phyloP scores from a whole-genome alignment of 1,284 basidiomycete genomes.

The Polyporus tsugae region DNA sequence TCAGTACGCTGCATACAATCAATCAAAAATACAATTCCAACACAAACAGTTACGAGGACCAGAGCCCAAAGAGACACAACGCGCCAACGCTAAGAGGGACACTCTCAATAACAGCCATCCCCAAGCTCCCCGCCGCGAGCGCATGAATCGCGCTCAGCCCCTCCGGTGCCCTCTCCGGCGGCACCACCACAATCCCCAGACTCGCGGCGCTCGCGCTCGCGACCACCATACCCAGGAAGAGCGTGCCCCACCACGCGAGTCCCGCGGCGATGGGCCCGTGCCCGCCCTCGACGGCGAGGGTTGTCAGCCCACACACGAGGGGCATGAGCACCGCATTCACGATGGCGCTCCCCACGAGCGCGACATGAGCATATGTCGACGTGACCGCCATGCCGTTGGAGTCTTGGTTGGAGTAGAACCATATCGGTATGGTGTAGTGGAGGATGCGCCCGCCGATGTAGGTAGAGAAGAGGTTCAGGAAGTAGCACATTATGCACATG shows the following conservation, averaged over 20 bases:
- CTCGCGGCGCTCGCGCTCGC: not conserved
- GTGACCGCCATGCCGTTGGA: too few species aligned
- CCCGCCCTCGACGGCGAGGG: not conserved
- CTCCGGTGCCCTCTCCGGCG: not conserved
- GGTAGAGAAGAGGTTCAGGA: not conserved
- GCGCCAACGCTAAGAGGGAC: not conserved
- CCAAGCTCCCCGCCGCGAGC: constrained; percentile 1
- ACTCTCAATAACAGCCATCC: not conserved
- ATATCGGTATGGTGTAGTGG: not conserved
- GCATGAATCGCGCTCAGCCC: not conserved
- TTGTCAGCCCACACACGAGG: not conserved
- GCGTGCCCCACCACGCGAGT: not conserved
- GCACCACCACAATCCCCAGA: not conserved
- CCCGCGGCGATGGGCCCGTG: not conserved
- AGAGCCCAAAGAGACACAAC: not conserved
- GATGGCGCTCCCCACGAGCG: not conserved
- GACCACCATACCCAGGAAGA: not conserved
- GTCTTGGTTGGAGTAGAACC: too few species aligned
- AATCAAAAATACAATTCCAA: not conserved
- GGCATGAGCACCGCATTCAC: not conserved
- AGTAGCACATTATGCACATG: constrained; percentile 2
- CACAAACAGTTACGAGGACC: not conserved
- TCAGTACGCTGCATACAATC: not conserved
- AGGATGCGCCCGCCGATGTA: constrained; percentile 8
- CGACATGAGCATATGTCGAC: not conserved